A percentile compares a stretch with the other conserved stretches of the same genome.
Evolutionary conservation across 148 eudicot genomes (phyloP).

Genomic region (Tetragonia tetragonoides): DNA sequence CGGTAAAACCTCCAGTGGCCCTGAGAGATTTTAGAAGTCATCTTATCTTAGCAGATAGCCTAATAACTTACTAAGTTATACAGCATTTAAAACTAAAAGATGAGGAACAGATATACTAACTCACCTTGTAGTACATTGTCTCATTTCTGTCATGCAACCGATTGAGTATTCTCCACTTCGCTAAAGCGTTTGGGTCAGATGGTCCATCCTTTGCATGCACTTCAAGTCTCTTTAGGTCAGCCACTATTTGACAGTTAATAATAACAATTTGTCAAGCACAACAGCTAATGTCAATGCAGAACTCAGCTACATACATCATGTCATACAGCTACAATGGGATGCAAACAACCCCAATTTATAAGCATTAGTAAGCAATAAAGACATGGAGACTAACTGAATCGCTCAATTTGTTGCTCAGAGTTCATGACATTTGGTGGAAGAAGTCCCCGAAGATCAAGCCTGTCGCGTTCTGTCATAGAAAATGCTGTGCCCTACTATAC

Average conservation of each 20-base stretch:
- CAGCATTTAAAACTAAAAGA: neutral
- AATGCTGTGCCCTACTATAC: slow-evolving; percentile 85
- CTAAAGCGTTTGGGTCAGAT: slow-evolving; percentile 83
- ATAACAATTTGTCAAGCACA: neutral
- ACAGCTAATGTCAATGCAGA: neutral
- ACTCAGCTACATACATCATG: neutral
- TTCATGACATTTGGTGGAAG: slow-evolving; percentile 94
- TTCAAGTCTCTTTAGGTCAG: slow-evolving; percentile 78
- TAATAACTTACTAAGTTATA: neutral
- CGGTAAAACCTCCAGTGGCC: no score
- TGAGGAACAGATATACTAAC: slow-evolving; percentile 15
- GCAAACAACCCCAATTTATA: neutral
- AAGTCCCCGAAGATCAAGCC: slow-evolving; percentile 97
- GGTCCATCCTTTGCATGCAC: slow-evolving; percentile 89
- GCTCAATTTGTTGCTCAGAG: slow-evolving; percentile 78
- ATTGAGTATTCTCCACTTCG: slow-evolving; percentile 96
- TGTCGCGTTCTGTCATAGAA: slow-evolving; percentile 94
- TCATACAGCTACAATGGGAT: neutral
- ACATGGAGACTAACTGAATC: slow-evolving; percentile 68
- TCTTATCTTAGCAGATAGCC: neutral
- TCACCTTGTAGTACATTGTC: slow-evolving; percentile 91
- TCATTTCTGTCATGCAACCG: slow-evolving; percentile 97
- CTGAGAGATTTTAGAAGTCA: neutral
- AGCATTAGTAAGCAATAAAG: neutral
- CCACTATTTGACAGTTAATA: slow-evolving; percentile 45